Conservation (phyloP, 306 rosid genomes). For the Oxytropis ochrocephala region DNA sequence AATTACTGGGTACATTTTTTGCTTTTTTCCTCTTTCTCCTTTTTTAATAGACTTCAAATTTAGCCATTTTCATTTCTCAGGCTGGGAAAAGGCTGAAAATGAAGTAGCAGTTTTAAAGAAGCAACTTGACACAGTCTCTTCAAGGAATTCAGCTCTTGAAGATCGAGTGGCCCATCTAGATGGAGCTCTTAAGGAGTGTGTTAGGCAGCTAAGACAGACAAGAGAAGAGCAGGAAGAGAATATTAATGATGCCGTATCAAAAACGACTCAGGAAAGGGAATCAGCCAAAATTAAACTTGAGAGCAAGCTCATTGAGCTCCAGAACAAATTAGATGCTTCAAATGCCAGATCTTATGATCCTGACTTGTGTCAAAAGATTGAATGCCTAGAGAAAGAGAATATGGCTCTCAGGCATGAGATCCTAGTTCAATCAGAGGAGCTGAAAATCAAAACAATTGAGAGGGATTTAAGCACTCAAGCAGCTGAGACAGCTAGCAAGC, state of each 20-base stretch:
- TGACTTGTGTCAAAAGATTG: conserved; percentile 46
- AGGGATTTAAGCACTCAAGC: conserved; percentile 87
- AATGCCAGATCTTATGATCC: conserved; percentile 41
- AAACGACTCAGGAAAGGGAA: conserved; percentile 61
- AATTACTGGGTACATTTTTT: background rate
- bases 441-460: conserved; percentile 75
- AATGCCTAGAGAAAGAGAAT: conserved; percentile 66
- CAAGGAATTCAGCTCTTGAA: conserved; percentile 59
- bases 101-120: conserved; percentile 66
- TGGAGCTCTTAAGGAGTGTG: conserved; percentile 95
- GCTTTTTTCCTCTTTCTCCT: conserved; percentile 13
- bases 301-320: conserved; percentile 58
- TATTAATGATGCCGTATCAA: conserved; percentile 48
- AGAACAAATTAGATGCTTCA: conserved; percentile 42
- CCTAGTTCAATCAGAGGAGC: conserved; percentile 58
- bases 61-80: conserved; percentile 29
- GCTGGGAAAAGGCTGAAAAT: conserved; percentile 97
- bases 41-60: conserved; percentile 15
- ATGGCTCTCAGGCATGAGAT: conserved; percentile 62
- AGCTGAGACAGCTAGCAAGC: conserved; percentile 97
- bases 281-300: conserved; percentile 65
- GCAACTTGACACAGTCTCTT: conserved; percentile 54
- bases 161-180: conserved; percentile 82
- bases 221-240: conserved; percentile 80
- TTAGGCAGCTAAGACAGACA: conserved; percentile 87